Base-by-base conservation (phyloP, 345 rosid genomes). In the Kernera saxatilis region DNA sequence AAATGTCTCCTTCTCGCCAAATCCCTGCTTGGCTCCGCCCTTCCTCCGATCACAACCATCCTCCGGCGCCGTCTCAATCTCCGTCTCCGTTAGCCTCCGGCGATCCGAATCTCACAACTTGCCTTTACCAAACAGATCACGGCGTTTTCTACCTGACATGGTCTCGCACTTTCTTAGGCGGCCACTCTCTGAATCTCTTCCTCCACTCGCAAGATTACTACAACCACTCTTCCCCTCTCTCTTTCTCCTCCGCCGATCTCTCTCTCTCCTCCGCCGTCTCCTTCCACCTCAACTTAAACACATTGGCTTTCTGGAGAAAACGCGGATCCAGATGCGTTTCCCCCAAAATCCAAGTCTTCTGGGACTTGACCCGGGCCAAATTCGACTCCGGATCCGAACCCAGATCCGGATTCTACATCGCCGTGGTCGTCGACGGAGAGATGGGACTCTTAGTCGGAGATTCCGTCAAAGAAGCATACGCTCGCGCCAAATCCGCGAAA, bases 351-450 rank as follows among this genome's bases (percentile, higher is more conserved):
- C 86, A 79, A 40, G 73, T 94, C 77, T 86, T 79, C 14, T 94
- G 97, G 97, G 96, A 94, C 68, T 80, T 94, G 7, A 78, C 95
- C 7, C 67, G 81, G 17, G 96, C 93, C 22, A 87, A 80, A 72
- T 91, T 91, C 75, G 92, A 93, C 58, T 82, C 91, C 32, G 89
- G 98, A 3, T 87, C 96, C 18, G 98, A 91, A 52, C 93, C 99
- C 4, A 69, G 75, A 19, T 88, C 97, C 19, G 92, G 93, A 14
- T 91, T 85, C 79, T 94, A 80, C 84, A 56, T 94, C 53, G 90
- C 96, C 0, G 92, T 89, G 1, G 84, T 89, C 3, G 87, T 87
- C 17, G 87, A 88, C 29, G 84, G 93, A 5, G 88, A 85, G 67
- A 82, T 90, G 69, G 65, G 75, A 2, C 91, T 94, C 2, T 74